Conservation (phyloP, 2,329 filamentous ascomycete species). For the Sarocladium oryzae region DNA sequence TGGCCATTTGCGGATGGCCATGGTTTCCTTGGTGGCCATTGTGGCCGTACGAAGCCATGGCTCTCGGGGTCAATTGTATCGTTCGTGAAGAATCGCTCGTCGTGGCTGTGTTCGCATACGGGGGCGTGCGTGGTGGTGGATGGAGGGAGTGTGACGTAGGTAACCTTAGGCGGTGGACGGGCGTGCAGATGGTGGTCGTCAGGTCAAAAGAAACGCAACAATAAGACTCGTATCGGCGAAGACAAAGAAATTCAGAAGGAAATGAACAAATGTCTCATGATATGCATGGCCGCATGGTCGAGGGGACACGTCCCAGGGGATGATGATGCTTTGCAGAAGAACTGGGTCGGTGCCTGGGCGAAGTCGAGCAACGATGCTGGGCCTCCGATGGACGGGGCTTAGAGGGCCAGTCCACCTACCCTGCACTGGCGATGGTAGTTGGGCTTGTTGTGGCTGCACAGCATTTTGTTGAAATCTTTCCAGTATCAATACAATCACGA, state of each 20-base stretch:
- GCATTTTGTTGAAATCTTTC: too few species aligned
- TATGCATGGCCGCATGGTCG: neutral
- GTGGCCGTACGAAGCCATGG: slow-evolving; percentile 32
- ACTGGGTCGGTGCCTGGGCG: slow-evolving; percentile 8
- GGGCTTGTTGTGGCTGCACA: too few species aligned
- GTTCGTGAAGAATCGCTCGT: neutral
- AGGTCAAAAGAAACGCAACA: neutral
- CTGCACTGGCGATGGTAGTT: neutral
- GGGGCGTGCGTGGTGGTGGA: neutral
- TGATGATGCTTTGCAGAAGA: slow-evolving; percentile 5
- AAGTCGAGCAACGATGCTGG: neutral
- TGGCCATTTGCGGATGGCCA: slow-evolving; percentile 20
- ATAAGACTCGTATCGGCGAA: neutral
- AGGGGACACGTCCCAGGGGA: slow-evolving; percentile 1
- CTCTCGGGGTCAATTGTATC: neutral
- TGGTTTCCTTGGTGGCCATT: slow-evolving; percentile 15
- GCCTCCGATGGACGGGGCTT: too few species aligned
- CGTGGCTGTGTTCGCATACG: neutral
- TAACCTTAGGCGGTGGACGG: neutral
- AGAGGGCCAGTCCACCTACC: neutral
- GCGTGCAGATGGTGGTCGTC: neutral
- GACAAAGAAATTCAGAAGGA: neutral
- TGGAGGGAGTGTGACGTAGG: slow-evolving; percentile 4
- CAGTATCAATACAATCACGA: too few species aligned
- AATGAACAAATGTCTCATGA: neutral